A percentile compares a stretch with the other conserved stretches of the same genome.
Conservation (phyloP, 2,329 filamentous ascomycete genomes). For the Myriosclerotinia duriaeana region DNA sequence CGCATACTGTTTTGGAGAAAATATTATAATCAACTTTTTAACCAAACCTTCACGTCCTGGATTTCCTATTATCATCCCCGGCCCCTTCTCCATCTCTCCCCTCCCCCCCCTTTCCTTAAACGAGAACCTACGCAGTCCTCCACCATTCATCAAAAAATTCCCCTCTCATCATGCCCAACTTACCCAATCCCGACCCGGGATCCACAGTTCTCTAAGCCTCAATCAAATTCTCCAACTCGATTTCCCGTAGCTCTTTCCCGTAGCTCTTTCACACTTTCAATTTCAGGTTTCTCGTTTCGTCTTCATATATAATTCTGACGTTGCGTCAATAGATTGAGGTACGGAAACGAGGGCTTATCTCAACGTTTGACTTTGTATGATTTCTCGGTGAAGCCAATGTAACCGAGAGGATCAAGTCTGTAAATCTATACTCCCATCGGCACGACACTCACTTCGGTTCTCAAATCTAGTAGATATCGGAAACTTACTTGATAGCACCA, state of each 20-base stretch:
- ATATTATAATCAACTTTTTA: too few relatives aligned
- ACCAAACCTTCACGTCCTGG: constrained; percentile 3
- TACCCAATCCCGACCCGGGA: background rate
- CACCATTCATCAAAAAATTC: background rate
- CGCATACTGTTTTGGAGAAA: too few relatives aligned
- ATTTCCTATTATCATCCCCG: background rate
- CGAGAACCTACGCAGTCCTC: constrained; percentile 2
- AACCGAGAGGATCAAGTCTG: constrained; percentile 22
- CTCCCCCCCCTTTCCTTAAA: background rate
- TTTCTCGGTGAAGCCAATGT: constrained; percentile 22
- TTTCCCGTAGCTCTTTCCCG: constrained; percentile 9
- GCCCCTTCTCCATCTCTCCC: background rate
- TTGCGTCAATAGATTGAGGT: constrained; percentile 14
- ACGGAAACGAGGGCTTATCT: constrained; percentile 14
- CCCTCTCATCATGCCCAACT: background rate
- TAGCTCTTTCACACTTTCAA: constrained; percentile 18
- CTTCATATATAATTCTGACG: constrained; percentile 2
- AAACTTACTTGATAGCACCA: constrained; percentile 25
- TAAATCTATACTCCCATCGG: constrained; percentile 15
- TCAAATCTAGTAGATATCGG: background rate
- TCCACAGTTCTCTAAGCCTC: background rate
- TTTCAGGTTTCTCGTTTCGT: constrained; percentile 11
- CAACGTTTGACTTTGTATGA: constrained; percentile 26
- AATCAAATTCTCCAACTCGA: background rate
- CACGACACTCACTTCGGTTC: too few relatives aligned